phyloP scores from a whole-genome alignment of 768 basidiomycete genomes.

The Coprinopsis cinerea region DNA sequence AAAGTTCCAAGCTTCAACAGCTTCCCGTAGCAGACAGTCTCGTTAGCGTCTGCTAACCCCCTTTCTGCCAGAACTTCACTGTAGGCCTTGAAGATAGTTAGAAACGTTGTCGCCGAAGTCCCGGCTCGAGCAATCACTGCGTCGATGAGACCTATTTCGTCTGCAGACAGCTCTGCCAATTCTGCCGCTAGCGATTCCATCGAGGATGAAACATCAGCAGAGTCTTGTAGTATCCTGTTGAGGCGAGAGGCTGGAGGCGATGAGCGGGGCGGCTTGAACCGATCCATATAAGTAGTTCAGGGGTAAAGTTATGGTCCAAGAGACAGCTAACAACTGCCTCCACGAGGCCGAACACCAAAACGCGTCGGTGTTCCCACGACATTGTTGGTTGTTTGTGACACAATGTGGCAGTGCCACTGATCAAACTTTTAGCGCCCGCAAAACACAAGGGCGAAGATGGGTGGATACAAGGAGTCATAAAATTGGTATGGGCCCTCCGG shows the following conservation, averaged over 20 bases:
- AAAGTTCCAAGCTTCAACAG: conserved; percentile 78
- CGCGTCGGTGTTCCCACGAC: no score
- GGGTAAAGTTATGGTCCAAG: no score
- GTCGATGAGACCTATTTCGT: conserved; percentile 70
- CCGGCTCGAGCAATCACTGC: conserved; percentile 67
- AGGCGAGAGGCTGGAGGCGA: conserved; percentile 32
- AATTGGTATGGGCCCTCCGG: no score
- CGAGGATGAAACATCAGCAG: conserved; percentile 5
- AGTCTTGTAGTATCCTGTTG: neutral
- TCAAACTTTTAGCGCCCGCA: no score
- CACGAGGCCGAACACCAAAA: neutral
- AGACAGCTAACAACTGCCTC: no score
- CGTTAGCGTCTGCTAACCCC: conserved; percentile 64
- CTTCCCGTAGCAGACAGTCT: conserved; percentile 78
- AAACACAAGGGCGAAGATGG: no score
- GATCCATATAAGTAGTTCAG: conserved; percentile 4
- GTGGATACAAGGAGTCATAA: no score
- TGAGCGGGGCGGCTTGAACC: conserved; percentile 40
- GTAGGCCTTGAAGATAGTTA: conserved; percentile 81
- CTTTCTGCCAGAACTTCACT: conserved; percentile 70
- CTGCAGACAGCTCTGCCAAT: conserved; percentile 41
- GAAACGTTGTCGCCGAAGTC: conserved; percentile 64
- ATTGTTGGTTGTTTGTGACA: no score
- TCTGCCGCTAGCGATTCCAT: conserved; percentile 29
- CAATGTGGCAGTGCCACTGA: no score